Evolutionary conservation across 2,329 filamentous ascomycete genomes (phyloP).

Genomic region (Rugonectria rugulosa): DNA sequence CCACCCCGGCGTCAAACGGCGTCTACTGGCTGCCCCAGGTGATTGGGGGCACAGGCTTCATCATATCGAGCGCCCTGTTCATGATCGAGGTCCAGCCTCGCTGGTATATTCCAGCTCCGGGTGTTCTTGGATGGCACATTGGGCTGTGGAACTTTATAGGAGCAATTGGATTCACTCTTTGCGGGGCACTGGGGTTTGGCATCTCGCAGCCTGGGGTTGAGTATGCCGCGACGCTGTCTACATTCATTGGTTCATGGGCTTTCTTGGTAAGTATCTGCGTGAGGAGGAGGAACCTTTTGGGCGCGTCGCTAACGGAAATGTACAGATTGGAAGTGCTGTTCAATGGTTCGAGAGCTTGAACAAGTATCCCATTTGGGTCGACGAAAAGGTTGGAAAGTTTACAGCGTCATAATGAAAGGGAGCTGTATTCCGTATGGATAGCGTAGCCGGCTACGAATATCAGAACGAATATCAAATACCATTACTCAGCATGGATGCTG

Average conservation of each 20-base stretch:
- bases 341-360: slow-evolving; percentile 37
- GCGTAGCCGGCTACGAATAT: not conserved
- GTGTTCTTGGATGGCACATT: slow-evolving; percentile 71
- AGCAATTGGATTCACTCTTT: slow-evolving; percentile 68
- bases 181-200: slow-evolving; percentile 63
- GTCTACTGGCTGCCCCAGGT: slow-evolving; percentile 69
- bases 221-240: slow-evolving; percentile 58
- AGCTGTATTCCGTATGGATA: too few species aligned
- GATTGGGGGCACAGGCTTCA: slow-evolving; percentile 68
- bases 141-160: slow-evolving; percentile 72
- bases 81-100: slow-evolving; percentile 71
- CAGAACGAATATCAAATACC: too few species aligned
- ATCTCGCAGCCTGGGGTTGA: slow-evolving; percentile 40
- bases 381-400: slow-evolving; percentile 17
- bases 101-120: slow-evolving; percentile 67
- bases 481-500: too few species aligned
- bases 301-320: slow-evolving; percentile 52
- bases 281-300: not conserved
- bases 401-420: slow-evolving; percentile 5
- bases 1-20: slow-evolving; percentile 49
- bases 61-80: slow-evolving; percentile 65
- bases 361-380: slow-evolving; percentile 35
- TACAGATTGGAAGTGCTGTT: slow-evolving; percentile 46
- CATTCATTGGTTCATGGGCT: slow-evolving; percentile 58
- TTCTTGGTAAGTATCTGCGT: slow-evolving; percentile 45